Conservation (phyloP, 2,329 filamentous ascomycete genomes). For the Juglanconis juglandina region DNA sequence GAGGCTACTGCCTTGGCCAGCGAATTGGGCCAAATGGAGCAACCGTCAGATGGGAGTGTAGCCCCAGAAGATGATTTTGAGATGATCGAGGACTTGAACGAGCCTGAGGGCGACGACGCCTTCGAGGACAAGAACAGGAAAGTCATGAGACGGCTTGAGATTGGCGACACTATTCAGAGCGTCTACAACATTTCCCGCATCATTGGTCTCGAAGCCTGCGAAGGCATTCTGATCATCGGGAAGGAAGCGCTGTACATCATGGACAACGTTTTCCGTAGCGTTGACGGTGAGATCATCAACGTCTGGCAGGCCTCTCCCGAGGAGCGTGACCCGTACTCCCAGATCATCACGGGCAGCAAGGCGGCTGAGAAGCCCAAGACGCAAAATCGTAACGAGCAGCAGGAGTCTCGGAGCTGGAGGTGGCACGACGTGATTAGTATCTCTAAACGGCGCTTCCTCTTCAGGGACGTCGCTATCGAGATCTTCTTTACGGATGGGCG, state of each 20-base stretch:
- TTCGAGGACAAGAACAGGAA: slow-evolving; percentile 98
- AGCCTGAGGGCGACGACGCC: slow-evolving; percentile 69
- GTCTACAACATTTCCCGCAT: slow-evolving; percentile 96
- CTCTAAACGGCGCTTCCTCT: slow-evolving; percentile 91
- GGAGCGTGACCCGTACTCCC: slow-evolving; percentile 91
- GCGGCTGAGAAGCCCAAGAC: slow-evolving; percentile 54
- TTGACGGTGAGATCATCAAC: slow-evolving; percentile 94
- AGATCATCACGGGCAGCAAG: slow-evolving; percentile 78
- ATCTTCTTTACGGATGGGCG: slow-evolving; percentile 96
- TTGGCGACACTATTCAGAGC: slow-evolving; percentile 86
- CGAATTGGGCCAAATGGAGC: slow-evolving; percentile 25
- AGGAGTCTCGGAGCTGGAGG: slow-evolving; percentile 80
- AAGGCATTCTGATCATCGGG: slow-evolving; percentile 88
- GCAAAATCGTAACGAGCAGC: slow-evolving; percentile 59
- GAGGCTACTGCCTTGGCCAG: slow-evolving; percentile 16
- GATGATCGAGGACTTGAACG: slow-evolving; percentile 88
- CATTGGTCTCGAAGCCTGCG: slow-evolving; percentile 86
- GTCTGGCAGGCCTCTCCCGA: slow-evolving; percentile 90
- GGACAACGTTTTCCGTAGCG: slow-evolving; percentile 92
- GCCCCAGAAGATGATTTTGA: slow-evolving; percentile 87
- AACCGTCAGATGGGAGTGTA: slow-evolving; percentile 26
- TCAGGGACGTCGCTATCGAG: slow-evolving; percentile 94
- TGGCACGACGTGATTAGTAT: slow-evolving; percentile 94
- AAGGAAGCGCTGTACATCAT: slow-evolving; percentile 91
- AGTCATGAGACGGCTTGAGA: slow-evolving; percentile 89